phyloP scores from a whole-genome alignment of 805 yeast genomes.

The Komagataella mondaviorum region DNA sequence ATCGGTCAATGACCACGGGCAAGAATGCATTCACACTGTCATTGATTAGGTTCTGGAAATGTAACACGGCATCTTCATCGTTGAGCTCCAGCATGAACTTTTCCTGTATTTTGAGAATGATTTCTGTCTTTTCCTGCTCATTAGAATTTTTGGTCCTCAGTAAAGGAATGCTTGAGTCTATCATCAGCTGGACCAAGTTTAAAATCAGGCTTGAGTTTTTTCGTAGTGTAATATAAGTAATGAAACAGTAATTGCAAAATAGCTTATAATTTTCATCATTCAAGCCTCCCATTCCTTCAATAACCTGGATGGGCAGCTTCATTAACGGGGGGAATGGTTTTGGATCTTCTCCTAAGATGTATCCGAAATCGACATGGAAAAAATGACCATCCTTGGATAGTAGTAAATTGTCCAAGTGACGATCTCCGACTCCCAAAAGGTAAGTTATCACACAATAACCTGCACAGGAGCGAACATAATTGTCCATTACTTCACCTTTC shows the following conservation, averaged over 20 bases:
- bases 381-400: constrained; percentile 71
- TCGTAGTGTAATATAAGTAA: constrained; percentile 81
- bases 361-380: constrained; percentile 97
- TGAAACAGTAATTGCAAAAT: constrained; percentile 88
- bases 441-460: constrained; percentile 97
- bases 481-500: constrained; percentile 69
- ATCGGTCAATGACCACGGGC: constrained; percentile 89
- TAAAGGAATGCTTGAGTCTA: constrained; percentile 86
- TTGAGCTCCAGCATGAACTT: constrained; percentile 87
- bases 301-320: constrained; percentile 93
- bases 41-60: constrained; percentile 86
- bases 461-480: constrained; percentile 88
- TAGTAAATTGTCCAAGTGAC: constrained; percentile 85
- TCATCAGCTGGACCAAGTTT: constrained; percentile 87
- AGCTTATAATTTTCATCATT: constrained; percentile 72
- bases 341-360: constrained; percentile 92
- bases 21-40: constrained; percentile 88
- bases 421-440: constrained; percentile 89
- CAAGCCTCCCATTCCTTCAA: constrained; percentile 97
- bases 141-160: constrained; percentile 31
- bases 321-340: constrained; percentile 97
- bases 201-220: constrained; percentile 82
- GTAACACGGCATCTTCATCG: constrained; percentile 91
- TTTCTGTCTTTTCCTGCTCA: constrained; percentile 65
- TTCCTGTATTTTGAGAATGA: constrained; percentile 85